Evolutionary conservation across 805 yeast species (phyloP).

Genomic region (Blastobotrys mokoenaii): DNA sequence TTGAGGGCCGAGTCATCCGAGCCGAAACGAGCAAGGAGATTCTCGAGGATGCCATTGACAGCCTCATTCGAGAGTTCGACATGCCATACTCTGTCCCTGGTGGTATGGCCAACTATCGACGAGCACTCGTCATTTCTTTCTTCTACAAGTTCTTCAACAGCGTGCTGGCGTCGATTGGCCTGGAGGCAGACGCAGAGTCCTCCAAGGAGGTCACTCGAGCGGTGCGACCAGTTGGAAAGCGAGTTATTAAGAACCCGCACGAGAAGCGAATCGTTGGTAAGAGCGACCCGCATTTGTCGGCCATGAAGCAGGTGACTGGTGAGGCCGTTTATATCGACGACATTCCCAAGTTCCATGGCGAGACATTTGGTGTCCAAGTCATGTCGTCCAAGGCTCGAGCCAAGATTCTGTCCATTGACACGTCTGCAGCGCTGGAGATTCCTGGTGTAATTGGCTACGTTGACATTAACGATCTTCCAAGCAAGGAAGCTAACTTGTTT

Average conservation of each 20-base stretch:
- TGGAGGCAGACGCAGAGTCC: slow-evolving; percentile 26
- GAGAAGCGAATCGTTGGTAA: slow-evolving; percentile 34
- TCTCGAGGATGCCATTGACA: slow-evolving; percentile 27
- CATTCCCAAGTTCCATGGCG: slow-evolving; percentile 35
- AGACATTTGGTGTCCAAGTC: slow-evolving; percentile 38
- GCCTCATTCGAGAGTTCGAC: slow-evolving; percentile 30
- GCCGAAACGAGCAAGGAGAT: slow-evolving; percentile 16
- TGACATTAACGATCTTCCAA: slow-evolving; percentile 34
- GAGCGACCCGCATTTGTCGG: slow-evolving; percentile 37
- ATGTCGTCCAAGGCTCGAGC: slow-evolving; percentile 38
- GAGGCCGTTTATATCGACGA: slow-evolving; percentile 41
- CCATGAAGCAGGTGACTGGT: slow-evolving; percentile 40
- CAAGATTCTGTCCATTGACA: slow-evolving; percentile 34
- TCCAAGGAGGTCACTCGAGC: slow-evolving; percentile 32
- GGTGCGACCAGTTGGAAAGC: slow-evolving; percentile 28
- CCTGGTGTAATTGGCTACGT: slow-evolving; percentile 38
- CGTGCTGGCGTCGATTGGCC: slow-evolving; percentile 17
- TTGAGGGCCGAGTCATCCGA: slow-evolving; percentile 19
- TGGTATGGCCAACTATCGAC: slow-evolving; percentile 40
- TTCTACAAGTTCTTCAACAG: slow-evolving; percentile 37
- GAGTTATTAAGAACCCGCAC: slow-evolving; percentile 34
- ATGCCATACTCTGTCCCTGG: slow-evolving; percentile 40
- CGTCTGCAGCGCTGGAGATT: slow-evolving; percentile 30
- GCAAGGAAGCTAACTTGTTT: slow-evolving; percentile 33
- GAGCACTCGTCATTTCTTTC: slow-evolving; percentile 38